These are phyloP conservation scores for Pezicula radicicola DNA, from an alignment of 2,329 filamentous ascomycete genomes.

Conservation along the genomic window DNA sequence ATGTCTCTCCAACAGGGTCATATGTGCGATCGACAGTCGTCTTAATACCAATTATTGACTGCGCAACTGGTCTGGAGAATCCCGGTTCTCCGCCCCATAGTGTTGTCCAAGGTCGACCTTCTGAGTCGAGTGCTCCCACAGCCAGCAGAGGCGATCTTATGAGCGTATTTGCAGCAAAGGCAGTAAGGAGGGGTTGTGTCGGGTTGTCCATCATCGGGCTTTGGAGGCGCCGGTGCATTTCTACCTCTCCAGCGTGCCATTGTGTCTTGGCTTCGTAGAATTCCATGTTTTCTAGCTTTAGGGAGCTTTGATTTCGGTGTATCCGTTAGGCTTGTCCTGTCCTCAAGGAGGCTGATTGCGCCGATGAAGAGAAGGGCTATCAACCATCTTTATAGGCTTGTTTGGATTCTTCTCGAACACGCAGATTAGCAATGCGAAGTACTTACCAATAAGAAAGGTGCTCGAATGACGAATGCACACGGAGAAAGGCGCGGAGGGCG, in stretches of 20 bases:
- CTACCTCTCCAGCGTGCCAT: conserved; percentile 66
- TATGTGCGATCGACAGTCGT: conserved; percentile 55
- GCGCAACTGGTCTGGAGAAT: conserved; percentile 61
- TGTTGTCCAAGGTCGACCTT: conserved; percentile 70
- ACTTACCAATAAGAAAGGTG: too few species aligned
- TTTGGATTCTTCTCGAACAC: too few species aligned
- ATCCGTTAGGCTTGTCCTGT: too few species aligned
- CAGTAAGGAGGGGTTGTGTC: conserved; percentile 60
- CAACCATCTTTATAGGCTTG: too few species aligned
- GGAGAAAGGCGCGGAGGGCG: too few species aligned
- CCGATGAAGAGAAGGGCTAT: too few species aligned
- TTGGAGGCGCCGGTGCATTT: conserved; percentile 60
- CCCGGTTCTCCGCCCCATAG: conserved; percentile 73
- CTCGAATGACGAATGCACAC: too few species aligned
- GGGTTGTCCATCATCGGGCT: conserved; percentile 62
- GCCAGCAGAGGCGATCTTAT: conserved; percentile 65
- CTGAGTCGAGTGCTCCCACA: conserved; percentile 66
- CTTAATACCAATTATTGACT: conserved; percentile 61
- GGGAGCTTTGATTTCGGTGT: too few species aligned
- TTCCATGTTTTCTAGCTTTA: background rate
- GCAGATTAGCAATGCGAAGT: too few species aligned
- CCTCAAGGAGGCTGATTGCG: too few species aligned
- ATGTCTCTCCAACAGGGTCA: conserved; percentile 67
- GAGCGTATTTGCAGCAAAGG: conserved; percentile 58
- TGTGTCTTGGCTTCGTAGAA: conserved; percentile 37